A percentile compares a stretch with the other conserved stretches of the same genome.
Evolutionary conservation across 2,329 filamentous ascomycete species (phyloP).

Genomic region (Diaporthe sp.): DNA sequence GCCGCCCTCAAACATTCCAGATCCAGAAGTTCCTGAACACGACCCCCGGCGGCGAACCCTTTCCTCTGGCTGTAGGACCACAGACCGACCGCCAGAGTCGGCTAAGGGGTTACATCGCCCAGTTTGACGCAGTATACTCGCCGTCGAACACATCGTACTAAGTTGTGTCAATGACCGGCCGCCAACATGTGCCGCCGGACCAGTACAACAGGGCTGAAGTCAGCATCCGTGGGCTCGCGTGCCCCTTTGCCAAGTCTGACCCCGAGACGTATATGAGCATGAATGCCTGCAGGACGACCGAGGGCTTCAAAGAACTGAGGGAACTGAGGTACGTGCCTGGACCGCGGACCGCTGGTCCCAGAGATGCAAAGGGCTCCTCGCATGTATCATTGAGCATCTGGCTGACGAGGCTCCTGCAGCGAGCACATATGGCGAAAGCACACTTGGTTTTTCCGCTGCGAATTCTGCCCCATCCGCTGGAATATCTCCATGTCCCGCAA

Average conservation of each 20-base stretch:
- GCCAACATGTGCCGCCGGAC: background rate
- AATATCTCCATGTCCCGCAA: background rate
- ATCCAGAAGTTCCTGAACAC: constrained; percentile 15
- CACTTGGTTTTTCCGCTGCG: background rate
- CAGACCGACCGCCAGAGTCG: constrained; percentile 1
- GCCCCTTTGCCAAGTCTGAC: background rate
- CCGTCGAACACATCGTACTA: background rate
- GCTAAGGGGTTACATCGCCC: background rate
- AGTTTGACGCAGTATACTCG: constrained; percentile 11
- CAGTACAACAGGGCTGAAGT: constrained; percentile 6
- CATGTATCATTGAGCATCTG: rapidly evolving
- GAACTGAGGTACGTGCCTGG: background rate
- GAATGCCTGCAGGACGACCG: background rate
- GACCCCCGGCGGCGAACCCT: background rate
- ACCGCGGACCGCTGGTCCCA: too few species aligned
- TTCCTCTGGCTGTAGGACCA: background rate
- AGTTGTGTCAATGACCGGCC: constrained; percentile 14
- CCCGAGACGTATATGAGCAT: background rate
- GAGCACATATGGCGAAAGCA: constrained; percentile 21
- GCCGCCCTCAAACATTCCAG: background rate
- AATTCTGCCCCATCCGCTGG: background rate
- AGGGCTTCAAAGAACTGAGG: background rate
- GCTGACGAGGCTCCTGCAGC: background rate
- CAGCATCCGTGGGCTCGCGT: background rate
- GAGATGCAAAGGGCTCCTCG: too few species aligned